Percentiles rank a stretch among this genome's conserved stretches.
Conservation (phyloP, 208 protist species). For the Acanthamoeba sp. region DNA sequence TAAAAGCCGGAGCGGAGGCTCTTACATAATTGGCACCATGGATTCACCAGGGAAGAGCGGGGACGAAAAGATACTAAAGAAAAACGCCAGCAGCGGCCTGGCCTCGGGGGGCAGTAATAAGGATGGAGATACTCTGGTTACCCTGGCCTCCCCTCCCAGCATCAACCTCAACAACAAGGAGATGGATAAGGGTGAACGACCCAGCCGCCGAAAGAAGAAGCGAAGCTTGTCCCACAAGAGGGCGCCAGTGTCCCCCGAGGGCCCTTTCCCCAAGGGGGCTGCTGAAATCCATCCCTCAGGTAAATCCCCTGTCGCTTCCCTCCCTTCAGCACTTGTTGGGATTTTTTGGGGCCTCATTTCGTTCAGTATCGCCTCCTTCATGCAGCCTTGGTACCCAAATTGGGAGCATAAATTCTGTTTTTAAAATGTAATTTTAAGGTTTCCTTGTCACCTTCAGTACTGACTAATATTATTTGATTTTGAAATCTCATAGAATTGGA, state of each 20-base stretch:
- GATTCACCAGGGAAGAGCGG: conserved; percentile 21
- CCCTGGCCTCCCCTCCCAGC: background rate
- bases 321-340: background rate
- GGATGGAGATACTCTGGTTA: background rate
- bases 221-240: background rate
- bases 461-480: background rate
- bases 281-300: conserved; percentile 60
- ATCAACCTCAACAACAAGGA: background rate
- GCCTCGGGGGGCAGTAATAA: background rate
- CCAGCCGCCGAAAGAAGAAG: conserved; percentile 37
- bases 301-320: background rate
- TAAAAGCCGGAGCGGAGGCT: conserved; percentile 33
- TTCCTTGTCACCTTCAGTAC: too few relatives aligned
- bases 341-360: background rate
- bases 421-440: too few relatives aligned
- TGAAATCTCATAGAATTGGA: conserved; percentile 17
- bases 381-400: too few relatives aligned
- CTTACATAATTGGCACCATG: conserved; percentile 30
- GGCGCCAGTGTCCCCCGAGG: background rate
- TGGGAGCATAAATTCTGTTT: too few relatives aligned
- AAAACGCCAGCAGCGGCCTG: background rate
- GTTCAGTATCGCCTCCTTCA: background rate
- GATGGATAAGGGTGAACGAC: background rate
- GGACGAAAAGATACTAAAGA: background rate
- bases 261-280: conserved; percentile 39